Conservation (phyloP, 306 rosid species). For the Senna tora region DNA sequence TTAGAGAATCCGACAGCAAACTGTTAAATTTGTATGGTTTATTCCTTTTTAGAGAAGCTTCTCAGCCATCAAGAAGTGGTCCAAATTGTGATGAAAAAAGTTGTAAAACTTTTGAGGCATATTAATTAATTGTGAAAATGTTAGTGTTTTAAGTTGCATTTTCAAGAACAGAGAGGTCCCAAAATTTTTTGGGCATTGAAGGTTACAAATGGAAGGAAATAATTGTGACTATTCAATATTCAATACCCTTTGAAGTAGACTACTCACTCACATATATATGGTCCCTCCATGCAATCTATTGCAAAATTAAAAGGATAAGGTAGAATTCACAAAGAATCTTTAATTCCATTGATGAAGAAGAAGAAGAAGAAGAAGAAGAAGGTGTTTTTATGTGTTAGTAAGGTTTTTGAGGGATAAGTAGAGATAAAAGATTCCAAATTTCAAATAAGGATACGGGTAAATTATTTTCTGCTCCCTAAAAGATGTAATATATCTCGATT, state of each 20-base stretch:
- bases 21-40: background rate
- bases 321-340: background rate
- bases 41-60: background rate
- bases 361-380: background rate
- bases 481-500: too few species aligned
- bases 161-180: background rate
- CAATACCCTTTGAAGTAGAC: constrained; percentile 2
- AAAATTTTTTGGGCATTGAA: background rate
- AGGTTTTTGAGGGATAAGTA: constrained; percentile 20
- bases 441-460: too few species aligned
- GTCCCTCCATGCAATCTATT: constrained; percentile 18
- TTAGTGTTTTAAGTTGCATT: background rate
- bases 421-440: constrained; percentile 27
- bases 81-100: background rate
- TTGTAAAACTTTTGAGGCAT: background rate
- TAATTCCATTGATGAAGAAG: background rate
- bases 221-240: background rate
- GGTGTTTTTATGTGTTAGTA: background rate
- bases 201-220: background rate
- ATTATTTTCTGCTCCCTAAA: too few species aligned
- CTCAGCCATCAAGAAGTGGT: constrained; percentile 1
- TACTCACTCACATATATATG: background rate
- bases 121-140: background rate
- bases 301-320: background rate
- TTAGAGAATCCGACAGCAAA: background rate